Conservation (phyloP, 2,329 filamentous ascomycete genomes). For the Hypoxylon sp. region DNA sequence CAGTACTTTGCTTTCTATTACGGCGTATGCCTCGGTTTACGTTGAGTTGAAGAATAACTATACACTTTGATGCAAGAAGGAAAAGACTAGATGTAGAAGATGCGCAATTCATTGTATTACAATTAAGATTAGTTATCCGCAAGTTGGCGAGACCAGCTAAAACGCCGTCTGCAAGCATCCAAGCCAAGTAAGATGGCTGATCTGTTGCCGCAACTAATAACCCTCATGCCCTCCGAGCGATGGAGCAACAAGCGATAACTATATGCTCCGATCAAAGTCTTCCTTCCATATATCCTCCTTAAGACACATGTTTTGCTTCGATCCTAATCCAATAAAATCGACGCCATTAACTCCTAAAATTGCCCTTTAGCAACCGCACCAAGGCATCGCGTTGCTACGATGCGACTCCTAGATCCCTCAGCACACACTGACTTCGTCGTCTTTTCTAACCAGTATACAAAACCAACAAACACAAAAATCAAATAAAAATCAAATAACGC, state of each 20-base stretch:
- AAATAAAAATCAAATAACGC: conserved; percentile 50
- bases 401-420: conserved; percentile 32
- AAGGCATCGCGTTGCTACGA: conserved; percentile 30
- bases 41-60: neutral
- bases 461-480: conserved; percentile 44
- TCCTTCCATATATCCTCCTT: conserved; percentile 24
- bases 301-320: conserved; percentile 29
- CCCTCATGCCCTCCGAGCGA: conserved; percentile 43
- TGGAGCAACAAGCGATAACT: conserved; percentile 48
- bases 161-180: conserved; percentile 39
- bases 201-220: conserved; percentile 41
- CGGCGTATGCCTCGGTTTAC: neutral
- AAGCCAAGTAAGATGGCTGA: conserved; percentile 29
- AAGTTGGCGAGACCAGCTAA: conserved; percentile 40
- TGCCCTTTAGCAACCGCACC: conserved; percentile 34
- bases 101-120: conserved; percentile 47
- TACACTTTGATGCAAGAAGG: neutral
- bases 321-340: conserved; percentile 31
- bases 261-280: conserved; percentile 36
- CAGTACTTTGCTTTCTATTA: neutral
- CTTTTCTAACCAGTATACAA: conserved; percentile 39
- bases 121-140: conserved; percentile 52
- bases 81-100: conserved; percentile 27
- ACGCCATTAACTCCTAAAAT: conserved; percentile 47
- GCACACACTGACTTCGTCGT: conserved; percentile 26